These are phyloP conservation scores for Schwanniomyces sp. DNA, from an alignment of 805 yeast genomes.

Conservation along the genomic window DNA sequence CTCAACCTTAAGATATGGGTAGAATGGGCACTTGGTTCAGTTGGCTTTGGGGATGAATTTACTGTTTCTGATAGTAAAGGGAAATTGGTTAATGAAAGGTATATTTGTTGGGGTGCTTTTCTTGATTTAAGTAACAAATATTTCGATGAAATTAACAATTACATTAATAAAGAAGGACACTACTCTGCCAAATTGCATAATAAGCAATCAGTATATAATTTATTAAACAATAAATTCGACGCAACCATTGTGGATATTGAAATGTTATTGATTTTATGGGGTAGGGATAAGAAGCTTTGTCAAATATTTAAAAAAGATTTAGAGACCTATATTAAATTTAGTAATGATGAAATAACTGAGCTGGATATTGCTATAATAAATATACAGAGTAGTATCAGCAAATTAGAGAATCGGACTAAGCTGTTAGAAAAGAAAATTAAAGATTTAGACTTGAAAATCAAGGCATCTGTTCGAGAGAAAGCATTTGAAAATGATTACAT, in stretches of 20 bases:
- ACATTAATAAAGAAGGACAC: slow-evolving; percentile 10
- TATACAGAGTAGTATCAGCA: slow-evolving; percentile 19
- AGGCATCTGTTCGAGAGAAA: background rate
- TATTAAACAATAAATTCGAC: slow-evolving; percentile 6
- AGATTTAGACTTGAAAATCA: slow-evolving; percentile 15
- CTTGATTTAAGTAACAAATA: slow-evolving; percentile 5
- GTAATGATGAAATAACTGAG: slow-evolving; percentile 14
- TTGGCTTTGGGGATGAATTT: slow-evolving; percentile 16
- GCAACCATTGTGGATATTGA: slow-evolving; percentile 24
- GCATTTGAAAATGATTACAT: slow-evolving; percentile 9
- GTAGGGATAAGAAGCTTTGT: slow-evolving; percentile 22
- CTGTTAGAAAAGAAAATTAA: slow-evolving; percentile 19
- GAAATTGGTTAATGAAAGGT: slow-evolving; percentile 18
- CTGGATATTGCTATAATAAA: slow-evolving; percentile 32
- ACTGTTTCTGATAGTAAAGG: slow-evolving; percentile 11
- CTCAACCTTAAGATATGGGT: slow-evolving; percentile 13
- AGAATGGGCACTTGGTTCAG: slow-evolving; percentile 10
- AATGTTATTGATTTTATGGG: slow-evolving; percentile 24
- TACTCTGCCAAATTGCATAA: slow-evolving; percentile 16
- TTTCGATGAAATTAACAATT: slow-evolving; percentile 3
- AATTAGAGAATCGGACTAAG: slow-evolving; percentile 15
- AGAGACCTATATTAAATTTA: slow-evolving; percentile 21
- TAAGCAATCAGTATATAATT: slow-evolving; percentile 8
- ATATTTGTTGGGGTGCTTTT: slow-evolving; percentile 21
- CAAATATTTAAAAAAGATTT: slow-evolving; percentile 8